Evolutionary conservation across 2,329 filamentous ascomycete species (phyloP).

Genomic region (Esteya vermicola): DNA sequence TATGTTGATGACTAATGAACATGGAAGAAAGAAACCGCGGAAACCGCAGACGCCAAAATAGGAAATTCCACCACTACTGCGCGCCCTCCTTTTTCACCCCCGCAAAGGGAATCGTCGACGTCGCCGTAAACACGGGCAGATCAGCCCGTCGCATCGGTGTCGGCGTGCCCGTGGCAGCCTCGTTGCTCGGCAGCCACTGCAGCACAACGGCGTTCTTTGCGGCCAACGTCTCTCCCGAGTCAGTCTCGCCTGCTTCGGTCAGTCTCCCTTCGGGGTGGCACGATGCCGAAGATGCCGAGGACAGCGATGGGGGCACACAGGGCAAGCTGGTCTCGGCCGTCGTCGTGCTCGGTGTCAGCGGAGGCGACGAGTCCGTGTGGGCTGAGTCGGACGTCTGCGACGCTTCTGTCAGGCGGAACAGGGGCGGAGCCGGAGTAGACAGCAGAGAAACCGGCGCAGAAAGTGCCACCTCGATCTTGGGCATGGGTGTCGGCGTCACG

Average conservation of each 20-base stretch:
- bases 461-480: background rate
- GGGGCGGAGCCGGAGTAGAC: slow-evolving; percentile 3
- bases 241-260: too few species aligned
- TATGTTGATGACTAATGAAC: too few species aligned
- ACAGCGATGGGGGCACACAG: too few species aligned
- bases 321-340: slow-evolving; percentile 6
- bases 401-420: background rate
- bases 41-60: too few species aligned
- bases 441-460: background rate
- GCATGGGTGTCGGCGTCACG: background rate
- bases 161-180: background rate
- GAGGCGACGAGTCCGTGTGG: slow-evolving; percentile 8
- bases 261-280: too few species aligned
- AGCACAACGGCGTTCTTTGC: too few species aligned
- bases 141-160: slow-evolving; percentile 21
- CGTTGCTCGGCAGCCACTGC: background rate
- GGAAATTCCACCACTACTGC: background rate
- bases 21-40: too few species aligned
- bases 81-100: background rate
- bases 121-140: slow-evolving; percentile 24
- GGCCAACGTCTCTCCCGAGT: too few species aligned
- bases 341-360: slow-evolving; percentile 4
- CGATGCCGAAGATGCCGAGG: too few species aligned
- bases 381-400: slow-evolving; percentile 7
- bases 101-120: slow-evolving; percentile 34